Base-by-base conservation (phyloP, 2,329 filamentous ascomycete species). In the Calonectria pseudoreteaudii region DNA sequence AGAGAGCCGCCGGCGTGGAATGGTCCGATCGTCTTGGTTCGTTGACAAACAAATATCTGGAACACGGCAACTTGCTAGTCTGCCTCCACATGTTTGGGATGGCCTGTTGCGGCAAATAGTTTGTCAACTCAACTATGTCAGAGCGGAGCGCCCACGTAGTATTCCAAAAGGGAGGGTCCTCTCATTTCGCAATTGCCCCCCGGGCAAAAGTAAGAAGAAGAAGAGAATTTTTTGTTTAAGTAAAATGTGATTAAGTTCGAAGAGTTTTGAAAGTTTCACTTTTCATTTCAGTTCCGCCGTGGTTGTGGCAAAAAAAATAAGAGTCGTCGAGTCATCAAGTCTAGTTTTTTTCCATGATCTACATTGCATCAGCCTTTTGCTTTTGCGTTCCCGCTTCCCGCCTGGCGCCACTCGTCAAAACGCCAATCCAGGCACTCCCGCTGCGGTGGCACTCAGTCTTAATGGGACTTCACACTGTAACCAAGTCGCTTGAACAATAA, bases 71-170 rank as follows among this genome's bases (percentile, higher is more conserved):
- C 60, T 65, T 18, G 26, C n/a, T 65, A 49, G 60, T 31, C 41
- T 30, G 30, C 41, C 41, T 65, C 41, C 41, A 47, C 60, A 31
- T 28, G 41, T 44, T 68, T 23, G 50, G 36, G 34, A 60, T 68
- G 66, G 66, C 50, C 52, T 41, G 50, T 68, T 68, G 66, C 66
- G 66, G 66, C 66, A 68, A 67, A 68, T 68, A 68, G 36, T 68
- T 60, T 41, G 18, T 65, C 18, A 41, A 62, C 1, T 13, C 23
- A 16, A 62, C 56, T 62, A 62, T 62, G 56, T 36, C 56, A 62
- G 56, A 62, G 56, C 56, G 56, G 34, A 62, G 56, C 20, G 26
- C 56, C 56, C 16, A 30, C 23, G 56, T 62, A 41, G 56, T 62
- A 41, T 60, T 38, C 30, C 52, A 20, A 30, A 36, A 30, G 31